These are phyloP conservation scores for Yamadazyma atlantica DNA, from an alignment of 1,139 yeast species.

Conservation along the genomic window DNA sequence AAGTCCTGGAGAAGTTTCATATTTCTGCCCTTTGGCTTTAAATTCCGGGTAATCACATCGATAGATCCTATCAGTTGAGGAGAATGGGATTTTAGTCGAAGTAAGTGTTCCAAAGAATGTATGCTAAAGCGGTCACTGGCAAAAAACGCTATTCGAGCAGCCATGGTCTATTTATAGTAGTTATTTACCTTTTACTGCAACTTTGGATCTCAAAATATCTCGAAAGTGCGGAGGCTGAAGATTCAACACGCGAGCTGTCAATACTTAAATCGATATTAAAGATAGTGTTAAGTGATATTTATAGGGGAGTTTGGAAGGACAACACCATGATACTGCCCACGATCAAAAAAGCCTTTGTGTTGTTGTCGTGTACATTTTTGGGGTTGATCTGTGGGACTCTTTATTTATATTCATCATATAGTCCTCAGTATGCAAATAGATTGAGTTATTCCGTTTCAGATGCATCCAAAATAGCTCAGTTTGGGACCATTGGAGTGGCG, in stretches of 20 bases:
- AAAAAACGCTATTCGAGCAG: conserved; percentile 56
- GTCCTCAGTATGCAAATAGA: conserved; percentile 60
- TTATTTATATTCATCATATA: conserved; percentile 59
- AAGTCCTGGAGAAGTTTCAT: conserved; percentile 47
- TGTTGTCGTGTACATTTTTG: conserved; percentile 47
- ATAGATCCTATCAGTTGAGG: conserved; percentile 37
- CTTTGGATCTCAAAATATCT: conserved; percentile 2
- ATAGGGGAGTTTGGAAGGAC: too few relatives aligned
- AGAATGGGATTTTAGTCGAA: conserved; percentile 21
- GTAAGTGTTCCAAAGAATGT: conserved; percentile 50
- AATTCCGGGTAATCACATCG: conserved; percentile 64
- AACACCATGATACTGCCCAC: conserved; percentile 23
- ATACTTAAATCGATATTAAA: too few relatives aligned
- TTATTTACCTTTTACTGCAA: too few relatives aligned
- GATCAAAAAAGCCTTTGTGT: conserved; percentile 32
- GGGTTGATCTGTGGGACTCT: conserved; percentile 63
- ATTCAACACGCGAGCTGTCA: not conserved
- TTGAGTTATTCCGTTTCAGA: conserved; percentile 54
- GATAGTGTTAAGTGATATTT: too few relatives aligned
- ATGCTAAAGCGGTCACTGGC: conserved; percentile 82
- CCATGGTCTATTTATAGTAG: not conserved
- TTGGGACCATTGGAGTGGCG: conserved; percentile 62
- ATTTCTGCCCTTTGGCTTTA: conserved; percentile 74
- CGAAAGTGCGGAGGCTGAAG: not conserved
- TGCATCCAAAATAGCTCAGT: conserved; percentile 54